Evolutionary conservation across 2,329 filamentous ascomycete species (phyloP).

Genomic region (Dothistroma pini): DNA sequence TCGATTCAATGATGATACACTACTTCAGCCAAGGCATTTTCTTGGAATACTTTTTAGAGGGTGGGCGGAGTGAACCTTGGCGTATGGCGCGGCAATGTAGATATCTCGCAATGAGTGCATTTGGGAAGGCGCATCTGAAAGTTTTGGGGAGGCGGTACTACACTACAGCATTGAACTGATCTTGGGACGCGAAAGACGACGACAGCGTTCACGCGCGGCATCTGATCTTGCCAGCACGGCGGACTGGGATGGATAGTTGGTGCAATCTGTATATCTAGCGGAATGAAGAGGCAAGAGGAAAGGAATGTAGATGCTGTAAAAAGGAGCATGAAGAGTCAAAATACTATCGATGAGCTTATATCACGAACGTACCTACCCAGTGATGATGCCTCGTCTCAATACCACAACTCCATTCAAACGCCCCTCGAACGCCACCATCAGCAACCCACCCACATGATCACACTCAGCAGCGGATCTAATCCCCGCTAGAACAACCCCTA

Average conservation of each 20-base stretch:
- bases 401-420: background rate
- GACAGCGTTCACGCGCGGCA: background rate
- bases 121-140: conserved; percentile 2
- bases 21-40: background rate
- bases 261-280: background rate
- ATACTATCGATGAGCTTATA: background rate
- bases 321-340: background rate
- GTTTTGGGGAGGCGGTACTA: background rate
- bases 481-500: conserved; percentile 80
- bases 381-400: background rate
- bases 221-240: background rate
- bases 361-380: background rate
- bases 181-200: background rate
- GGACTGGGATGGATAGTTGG: background rate
- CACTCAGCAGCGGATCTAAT: conserved; percentile 46
- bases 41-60: background rate
- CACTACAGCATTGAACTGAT: background rate
- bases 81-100: conserved; percentile 2
- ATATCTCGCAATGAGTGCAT: conserved; percentile 1
- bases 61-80: background rate
- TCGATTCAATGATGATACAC: background rate
- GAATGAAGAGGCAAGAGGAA: background rate
- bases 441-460: background rate
- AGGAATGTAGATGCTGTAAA: background rate
- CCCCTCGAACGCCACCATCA: background rate